Evolutionary conservation across 192 early-diverging fungal genomes (phyloP).

Genomic region (Fimicolochytrium jonesii): DNA sequence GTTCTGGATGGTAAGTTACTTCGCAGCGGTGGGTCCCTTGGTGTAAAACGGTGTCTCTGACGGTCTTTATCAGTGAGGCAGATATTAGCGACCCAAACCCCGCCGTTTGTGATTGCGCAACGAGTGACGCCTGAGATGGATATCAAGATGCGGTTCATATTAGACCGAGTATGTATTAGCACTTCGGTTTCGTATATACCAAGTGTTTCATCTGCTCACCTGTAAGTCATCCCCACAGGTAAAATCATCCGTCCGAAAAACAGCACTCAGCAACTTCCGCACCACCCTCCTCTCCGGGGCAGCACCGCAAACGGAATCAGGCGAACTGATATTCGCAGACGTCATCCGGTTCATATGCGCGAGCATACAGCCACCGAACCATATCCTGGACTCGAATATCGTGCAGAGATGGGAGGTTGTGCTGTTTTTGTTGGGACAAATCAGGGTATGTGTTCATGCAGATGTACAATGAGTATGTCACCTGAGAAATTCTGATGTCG

Average conservation of each 20-base stretch:
- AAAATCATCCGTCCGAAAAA: too few relatives aligned
- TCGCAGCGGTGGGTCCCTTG: not conserved
- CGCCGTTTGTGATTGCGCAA: slow-evolving; percentile 4
- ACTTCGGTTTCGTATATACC: too few relatives aligned
- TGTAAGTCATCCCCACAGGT: too few relatives aligned
- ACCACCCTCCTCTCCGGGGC: not conserved
- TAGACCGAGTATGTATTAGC: slow-evolving; percentile 15
- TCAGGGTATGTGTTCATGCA: not conserved
- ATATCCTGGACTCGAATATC: slow-evolving; percentile 12
- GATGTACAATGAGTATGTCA: not conserved
- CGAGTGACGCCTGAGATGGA: slow-evolving; percentile 18
- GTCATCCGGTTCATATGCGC: slow-evolving; percentile 16
- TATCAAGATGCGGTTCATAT: slow-evolving; percentile 18
- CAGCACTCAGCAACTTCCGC: too few relatives aligned
- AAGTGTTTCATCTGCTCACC: too few relatives aligned
- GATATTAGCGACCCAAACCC: slow-evolving; percentile 11
- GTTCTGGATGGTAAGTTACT: slow-evolving; percentile 2
- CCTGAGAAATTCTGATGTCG: not conserved
- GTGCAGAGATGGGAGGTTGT: slow-evolving; percentile 16
- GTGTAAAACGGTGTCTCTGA: not conserved
- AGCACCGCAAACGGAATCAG: too few relatives aligned
- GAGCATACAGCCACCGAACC: slow-evolving; percentile 13
- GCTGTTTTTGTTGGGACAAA: not conserved
- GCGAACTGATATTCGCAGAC: slow-evolving; percentile 7
- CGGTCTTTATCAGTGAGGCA: not conserved